A percentile compares a stretch with the other conserved stretches of the same genome.
phyloP scores from a whole-genome alignment of 805 yeast genomes.

The Saturnispora silvae region DNA sequence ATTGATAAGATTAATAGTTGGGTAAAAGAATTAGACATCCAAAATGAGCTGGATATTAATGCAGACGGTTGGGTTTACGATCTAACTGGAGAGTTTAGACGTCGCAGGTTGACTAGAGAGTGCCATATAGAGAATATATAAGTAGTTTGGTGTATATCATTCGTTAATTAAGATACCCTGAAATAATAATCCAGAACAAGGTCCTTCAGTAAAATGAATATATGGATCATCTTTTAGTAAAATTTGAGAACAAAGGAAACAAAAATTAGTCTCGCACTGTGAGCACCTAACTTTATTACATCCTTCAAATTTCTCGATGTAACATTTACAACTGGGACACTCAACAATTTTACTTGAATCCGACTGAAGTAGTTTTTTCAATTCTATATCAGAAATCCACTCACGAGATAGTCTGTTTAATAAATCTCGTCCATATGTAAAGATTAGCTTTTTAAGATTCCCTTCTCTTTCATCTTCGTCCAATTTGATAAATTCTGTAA shows the following conservation, averaged over 20 bases:
- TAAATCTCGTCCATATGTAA: constrained; percentile 35
- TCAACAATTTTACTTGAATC: constrained; percentile 32
- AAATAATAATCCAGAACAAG: constrained; percentile 42
- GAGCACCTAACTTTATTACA: constrained; percentile 55
- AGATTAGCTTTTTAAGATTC: constrained; percentile 19
- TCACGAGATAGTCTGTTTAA: constrained; percentile 34
- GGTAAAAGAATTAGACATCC: constrained; percentile 36
- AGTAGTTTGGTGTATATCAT: background rate
- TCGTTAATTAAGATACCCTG: constrained; percentile 29
- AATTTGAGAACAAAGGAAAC: constrained; percentile 42
- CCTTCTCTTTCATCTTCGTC: constrained; percentile 11
- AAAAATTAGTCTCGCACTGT: constrained; percentile 38
- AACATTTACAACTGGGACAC: constrained; percentile 44
- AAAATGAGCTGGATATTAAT: constrained; percentile 22
- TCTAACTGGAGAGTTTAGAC: constrained; percentile 39
- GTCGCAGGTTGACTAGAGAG: constrained; percentile 38
- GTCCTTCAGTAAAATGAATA: constrained; percentile 35
- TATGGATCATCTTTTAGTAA: constrained; percentile 36
- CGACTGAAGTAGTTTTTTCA: constrained; percentile 33
- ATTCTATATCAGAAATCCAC: constrained; percentile 35
- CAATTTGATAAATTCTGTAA: background rate
- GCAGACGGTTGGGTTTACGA: constrained; percentile 40
- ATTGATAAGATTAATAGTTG: constrained; percentile 50
- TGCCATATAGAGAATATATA: background rate
- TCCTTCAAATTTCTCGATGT: constrained; percentile 47